Evolutionary conservation across 192 early-diverging fungal species (phyloP), one percentile per base, ranked within the genome.

Genomic region (Gorgonomyces haynaldii): DNA sequence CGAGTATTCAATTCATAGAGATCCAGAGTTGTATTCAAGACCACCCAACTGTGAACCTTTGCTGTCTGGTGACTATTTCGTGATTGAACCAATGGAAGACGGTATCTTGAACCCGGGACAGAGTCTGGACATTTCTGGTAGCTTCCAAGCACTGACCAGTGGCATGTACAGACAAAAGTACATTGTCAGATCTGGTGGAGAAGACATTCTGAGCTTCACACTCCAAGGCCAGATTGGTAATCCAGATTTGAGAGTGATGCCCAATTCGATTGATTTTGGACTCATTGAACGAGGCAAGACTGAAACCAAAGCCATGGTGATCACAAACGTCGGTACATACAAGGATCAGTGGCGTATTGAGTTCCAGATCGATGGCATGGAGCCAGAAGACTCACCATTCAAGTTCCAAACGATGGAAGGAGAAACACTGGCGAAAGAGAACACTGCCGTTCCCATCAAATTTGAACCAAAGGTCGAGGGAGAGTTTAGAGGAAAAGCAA

Each of bases 141-240:
- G 46, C 2, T 72, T 76, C 43, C 28, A 49, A 1, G 58, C 64
- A 4, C 34, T 32, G 4, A 45, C 51, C 7, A 37, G 67, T 32
- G 74, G 74, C 7, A 42, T 42, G 17, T 76, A 76, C 37, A 64
- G 66, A 40, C 74, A 76, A 58, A 58, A 55, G 10, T 76, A 59
- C 41, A 52, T 60, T 30, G 46, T 76, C 1, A 62, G 54, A 19
- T 76, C 74, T 1, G 63, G 60, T 23, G 69, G 61, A 4, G 69
- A 72, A 42, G 65, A 57, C n/a, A 57, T 76, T 23, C 29, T 73
- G 1, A 57, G 55, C 9, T 79, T 81, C 38, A 57, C 57, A 8
- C 50, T 78, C 7, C 64, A 56, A 4, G 67, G 68, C 1, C 53
- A 48, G 25, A 60, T 79, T 12, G 78, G 78, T n/a, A 61, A 59